phyloP scores from a whole-genome alignment of 2,329 filamentous ascomycete species.

The Lasiodiplodia hormozganensis region DNA sequence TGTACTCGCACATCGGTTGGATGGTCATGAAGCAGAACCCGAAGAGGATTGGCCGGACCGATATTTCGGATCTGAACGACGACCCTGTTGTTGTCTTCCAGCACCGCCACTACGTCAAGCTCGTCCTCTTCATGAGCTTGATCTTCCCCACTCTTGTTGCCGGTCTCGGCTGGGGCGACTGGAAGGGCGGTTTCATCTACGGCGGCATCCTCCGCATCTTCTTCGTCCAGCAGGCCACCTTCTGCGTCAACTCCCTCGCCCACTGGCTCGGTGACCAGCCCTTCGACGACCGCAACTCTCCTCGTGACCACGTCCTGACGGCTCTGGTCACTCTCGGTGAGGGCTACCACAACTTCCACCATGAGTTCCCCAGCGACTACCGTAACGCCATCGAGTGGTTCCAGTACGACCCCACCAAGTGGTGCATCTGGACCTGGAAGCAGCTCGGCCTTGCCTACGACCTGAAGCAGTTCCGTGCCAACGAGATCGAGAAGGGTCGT shows the following conservation, averaged over 20 bases:
- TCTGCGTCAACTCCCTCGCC: conserved; percentile 62
- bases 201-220: conserved; percentile 60
- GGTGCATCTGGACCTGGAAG: conserved; percentile 53
- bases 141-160: conserved; percentile 57
- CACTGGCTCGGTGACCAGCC: conserved; percentile 59
- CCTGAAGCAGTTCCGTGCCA: conserved; percentile 54
- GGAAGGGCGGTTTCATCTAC: conserved; percentile 58
- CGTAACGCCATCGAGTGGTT: conserved; percentile 49
- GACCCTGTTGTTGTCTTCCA: conserved; percentile 59
- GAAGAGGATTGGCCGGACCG: conserved; percentile 59
- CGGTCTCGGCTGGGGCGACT: conserved; percentile 58
- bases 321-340: conserved; percentile 53
- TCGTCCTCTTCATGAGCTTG: conserved; percentile 55
- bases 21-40: conserved; percentile 64
- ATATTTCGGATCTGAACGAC: conserved; percentile 60
- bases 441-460: conserved; percentile 52
- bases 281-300: conserved; percentile 53
- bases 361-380: conserved; percentile 54
- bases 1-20: conserved; percentile 61
- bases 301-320: conserved; percentile 52
- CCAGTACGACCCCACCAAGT: conserved; percentile 53
- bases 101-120: conserved; percentile 58
- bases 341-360: conserved; percentile 55
- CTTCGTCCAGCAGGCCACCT: conserved; percentile 61
- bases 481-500: conserved; percentile 54